Base-by-base conservation (phyloP, 371 early-diverging fungal species). In the Choanephora cucurbitarum region DNA sequence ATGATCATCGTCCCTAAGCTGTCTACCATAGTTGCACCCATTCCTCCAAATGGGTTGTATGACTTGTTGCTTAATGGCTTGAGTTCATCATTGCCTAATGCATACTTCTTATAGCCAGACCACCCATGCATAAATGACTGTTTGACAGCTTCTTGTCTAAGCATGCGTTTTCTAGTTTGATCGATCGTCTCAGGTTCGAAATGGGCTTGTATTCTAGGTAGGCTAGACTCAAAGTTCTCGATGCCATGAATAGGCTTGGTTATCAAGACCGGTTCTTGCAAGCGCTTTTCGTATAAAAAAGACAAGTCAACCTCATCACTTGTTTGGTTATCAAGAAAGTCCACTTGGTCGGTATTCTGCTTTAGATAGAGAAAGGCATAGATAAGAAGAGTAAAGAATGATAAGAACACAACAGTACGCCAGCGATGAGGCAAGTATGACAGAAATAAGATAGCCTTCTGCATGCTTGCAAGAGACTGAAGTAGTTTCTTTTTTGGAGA, bases 11-110 rank as follows among this genome's bases (percentile, higher is more conserved):
- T 93, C 55, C 91, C 90, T 17, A 96, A 73, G 11, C 90, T 63
- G 60, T 96, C 96, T 15, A 95, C 78, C 62, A 92, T 66, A 0
- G 91, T 92, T 10, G 81, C 81, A 61, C 87, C 62, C 82, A 86
- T 77, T 58, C 79, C 90, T 39, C 90, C 91, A 76, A 88, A 91
- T 0, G 86, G 86, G 61, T 91, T 82, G 15, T 64, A 53, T 33
- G 53, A 43, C 18, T 37, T 49, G 41, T 75, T 75, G 2, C 57
- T 48, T 9, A 83, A 22, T 8, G 85, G 85, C 2, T 49, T 47
- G 13, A 85, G 57, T 58, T 85, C 85, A 37, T 83, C 70, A 42
- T 55, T 52, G 1, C 70, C 70, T 64, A 79, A 66, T 1, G 82
- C 84, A 41, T 79, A 68, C 3, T 60, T 52, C 10, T 64, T 74